Conservation (phyloP, 2,329 filamentous ascomycete species). For the Rhinocladiella similis region DNA sequence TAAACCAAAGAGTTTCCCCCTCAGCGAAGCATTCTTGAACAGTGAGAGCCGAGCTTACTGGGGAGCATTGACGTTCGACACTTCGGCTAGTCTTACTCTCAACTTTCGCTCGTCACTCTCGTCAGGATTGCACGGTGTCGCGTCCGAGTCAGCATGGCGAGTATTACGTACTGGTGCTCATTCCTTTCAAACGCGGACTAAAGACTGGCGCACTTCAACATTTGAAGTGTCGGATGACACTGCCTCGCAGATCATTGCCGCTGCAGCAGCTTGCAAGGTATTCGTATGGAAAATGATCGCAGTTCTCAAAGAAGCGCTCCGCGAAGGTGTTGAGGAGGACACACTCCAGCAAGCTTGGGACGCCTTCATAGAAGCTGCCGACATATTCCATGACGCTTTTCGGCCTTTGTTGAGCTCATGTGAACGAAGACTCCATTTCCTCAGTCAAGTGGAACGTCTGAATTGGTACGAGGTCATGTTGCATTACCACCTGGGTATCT, state of each 20-base stretch:
- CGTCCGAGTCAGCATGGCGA: slow-evolving; percentile 32
- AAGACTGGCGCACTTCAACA: slow-evolving; percentile 30
- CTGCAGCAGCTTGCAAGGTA: slow-evolving; percentile 32
- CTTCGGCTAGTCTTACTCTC: slow-evolving; percentile 43
- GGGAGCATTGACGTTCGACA: slow-evolving; percentile 46
- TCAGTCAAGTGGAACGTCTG: slow-evolving; percentile 33
- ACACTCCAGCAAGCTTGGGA: slow-evolving; percentile 31
- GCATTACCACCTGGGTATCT: slow-evolving; percentile 33
- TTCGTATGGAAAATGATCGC: slow-evolving; percentile 35
- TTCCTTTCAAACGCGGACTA: slow-evolving; percentile 32
- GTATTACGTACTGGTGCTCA: slow-evolving; percentile 31
- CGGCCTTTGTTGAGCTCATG: slow-evolving; percentile 31
- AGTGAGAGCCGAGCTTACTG: slow-evolving; percentile 44
- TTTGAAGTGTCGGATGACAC: slow-evolving; percentile 32
- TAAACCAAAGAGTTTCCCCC: slow-evolving; percentile 28
- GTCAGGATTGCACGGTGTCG: slow-evolving; percentile 37
- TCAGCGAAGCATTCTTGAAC: slow-evolving; percentile 38
- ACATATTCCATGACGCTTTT: slow-evolving; percentile 34
- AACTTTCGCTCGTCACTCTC: slow-evolving; percentile 43
- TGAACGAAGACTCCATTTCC: slow-evolving; percentile 34
- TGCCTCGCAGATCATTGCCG: slow-evolving; percentile 34
- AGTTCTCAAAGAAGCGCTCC: slow-evolving; percentile 35
- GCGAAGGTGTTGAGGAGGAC: slow-evolving; percentile 35
- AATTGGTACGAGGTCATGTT: slow-evolving; percentile 37
- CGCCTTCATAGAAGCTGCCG: slow-evolving; percentile 31